Evolutionary conservation across 2,329 filamentous ascomycete genomes (phyloP).

Genomic region (Neofusicoccum kwambonambiense): DNA sequence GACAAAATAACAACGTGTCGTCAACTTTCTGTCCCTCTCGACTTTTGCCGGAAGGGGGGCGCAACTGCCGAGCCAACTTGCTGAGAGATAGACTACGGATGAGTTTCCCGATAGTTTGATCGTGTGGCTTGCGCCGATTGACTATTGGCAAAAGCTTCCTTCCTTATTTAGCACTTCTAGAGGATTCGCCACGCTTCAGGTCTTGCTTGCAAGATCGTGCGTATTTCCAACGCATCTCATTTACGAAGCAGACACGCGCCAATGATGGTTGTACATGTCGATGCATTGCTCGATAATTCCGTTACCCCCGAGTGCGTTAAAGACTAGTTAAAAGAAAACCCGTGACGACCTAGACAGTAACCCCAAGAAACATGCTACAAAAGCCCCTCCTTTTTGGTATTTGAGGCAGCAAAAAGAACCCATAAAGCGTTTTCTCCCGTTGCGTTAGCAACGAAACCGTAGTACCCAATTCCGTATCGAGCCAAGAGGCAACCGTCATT

Average conservation of each 20-base stretch:
- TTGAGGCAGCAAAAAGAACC: slow-evolving; percentile 6
- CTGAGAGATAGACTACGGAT: too few species aligned
- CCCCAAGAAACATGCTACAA: background rate
- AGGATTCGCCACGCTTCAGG: too few species aligned
- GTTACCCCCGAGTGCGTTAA: background rate
- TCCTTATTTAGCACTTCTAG: too few species aligned
- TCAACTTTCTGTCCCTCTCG: too few species aligned
- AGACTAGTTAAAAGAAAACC: too few species aligned
- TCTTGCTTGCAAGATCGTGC: background rate
- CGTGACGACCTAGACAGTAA: background rate
- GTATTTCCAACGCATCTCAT: background rate
- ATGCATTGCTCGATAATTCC: background rate
- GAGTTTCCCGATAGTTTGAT: too few species aligned
- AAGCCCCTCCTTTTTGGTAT: slow-evolving; percentile 1
- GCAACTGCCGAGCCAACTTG: too few species aligned
- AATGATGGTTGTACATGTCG: background rate
- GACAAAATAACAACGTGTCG: too few species aligned
- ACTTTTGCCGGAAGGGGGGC: too few species aligned
- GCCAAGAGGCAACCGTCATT: slow-evolving; percentile 23
- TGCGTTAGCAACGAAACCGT: background rate
- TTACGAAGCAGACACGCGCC: background rate
- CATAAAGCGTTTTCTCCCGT: slow-evolving; percentile 1
- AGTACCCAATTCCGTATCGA: background rate
- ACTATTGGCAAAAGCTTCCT: too few species aligned
- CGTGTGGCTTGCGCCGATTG: too few species aligned